Percentiles rank a stretch among this genome's conserved stretches.
Conservation (phyloP, 805 yeast species). For the Limtongia smithiae region DNA sequence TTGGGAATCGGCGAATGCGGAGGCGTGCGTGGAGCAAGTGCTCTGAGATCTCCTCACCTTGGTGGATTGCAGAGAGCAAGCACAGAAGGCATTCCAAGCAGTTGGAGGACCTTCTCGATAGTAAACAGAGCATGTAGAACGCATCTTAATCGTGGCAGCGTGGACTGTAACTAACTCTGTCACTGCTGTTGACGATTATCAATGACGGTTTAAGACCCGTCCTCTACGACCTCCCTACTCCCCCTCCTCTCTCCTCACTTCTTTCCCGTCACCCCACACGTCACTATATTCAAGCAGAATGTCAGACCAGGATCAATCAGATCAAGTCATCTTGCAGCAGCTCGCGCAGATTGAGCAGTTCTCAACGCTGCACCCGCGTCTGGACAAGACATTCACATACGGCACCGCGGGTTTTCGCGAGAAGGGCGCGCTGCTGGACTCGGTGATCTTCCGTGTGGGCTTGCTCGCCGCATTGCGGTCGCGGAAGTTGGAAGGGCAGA, state of each 20-base stretch:
- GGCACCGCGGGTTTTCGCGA: conserved; percentile 98
- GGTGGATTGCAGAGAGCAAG: no score
- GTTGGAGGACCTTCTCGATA: no score
- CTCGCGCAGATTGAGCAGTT: conserved; percentile 13
- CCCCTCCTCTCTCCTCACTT: neutral
- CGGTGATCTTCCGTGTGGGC: conserved; percentile 81
- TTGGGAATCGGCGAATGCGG: no score
- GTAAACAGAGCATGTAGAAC: no score
- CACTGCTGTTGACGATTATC: neutral
- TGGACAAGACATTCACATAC: conserved; percentile 53
- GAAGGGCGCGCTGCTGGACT: conserved; percentile 63
- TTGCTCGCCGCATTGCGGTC: conserved; percentile 80
- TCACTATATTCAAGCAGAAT: no score
- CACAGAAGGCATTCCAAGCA: no score
- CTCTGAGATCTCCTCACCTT: no score
- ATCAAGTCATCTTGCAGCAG: conserved; percentile 11
- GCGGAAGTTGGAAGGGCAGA: conserved; percentile 58
- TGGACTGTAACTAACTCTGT: neutral
- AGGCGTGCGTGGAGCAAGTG: no score
- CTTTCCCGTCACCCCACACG: neutral
- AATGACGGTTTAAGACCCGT: neutral
- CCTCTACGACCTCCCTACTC: neutral
- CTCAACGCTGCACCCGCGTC: conserved; percentile 43
- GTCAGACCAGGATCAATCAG: conserved; percentile 14
- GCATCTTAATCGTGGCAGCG: neutral